Percentiles rank a stretch among this genome's conserved stretches.
Evolutionary conservation across 176 grass and related monocot genomes (phyloP).

Genomic region (Hsuehochloa calcarea): DNA sequence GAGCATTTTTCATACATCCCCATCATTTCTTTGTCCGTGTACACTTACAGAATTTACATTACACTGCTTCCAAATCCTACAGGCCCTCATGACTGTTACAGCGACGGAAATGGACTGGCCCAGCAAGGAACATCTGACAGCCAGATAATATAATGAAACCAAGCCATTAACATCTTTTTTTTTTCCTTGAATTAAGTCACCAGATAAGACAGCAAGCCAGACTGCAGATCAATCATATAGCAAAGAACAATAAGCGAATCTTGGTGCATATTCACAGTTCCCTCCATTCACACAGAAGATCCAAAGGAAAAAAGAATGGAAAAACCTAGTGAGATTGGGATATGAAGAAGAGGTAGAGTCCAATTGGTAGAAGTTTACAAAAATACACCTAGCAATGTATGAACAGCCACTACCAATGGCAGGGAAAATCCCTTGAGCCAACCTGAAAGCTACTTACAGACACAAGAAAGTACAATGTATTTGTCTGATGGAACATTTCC

Average conservation of each 20-base stretch:
- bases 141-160: slow-evolving; percentile 1
- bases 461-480: background rate
- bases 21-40: background rate
- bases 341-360: background rate
- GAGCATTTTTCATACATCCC: slow-evolving; percentile 11
- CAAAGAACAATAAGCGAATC: background rate
- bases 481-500: background rate
- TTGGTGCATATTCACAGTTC: background rate
- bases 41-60: background rate
- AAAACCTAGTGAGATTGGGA: background rate
- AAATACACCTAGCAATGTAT: background rate
- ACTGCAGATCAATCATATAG: slow-evolving; percentile 18
- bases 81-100: background rate
- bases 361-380: background rate
- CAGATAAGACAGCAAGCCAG: slow-evolving; percentile 18
- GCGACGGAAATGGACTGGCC: background rate
- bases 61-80: background rate
- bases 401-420: background rate
- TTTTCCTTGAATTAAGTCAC: slow-evolving; percentile 23
- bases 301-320: background rate
- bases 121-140: slow-evolving; percentile 19
- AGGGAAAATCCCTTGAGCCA: background rate
- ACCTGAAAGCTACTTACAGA: background rate
- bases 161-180: background rate
- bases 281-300: slow-evolving; percentile 29